These are phyloP conservation scores for Panaeolus cyanescens DNA, from an alignment of 768 basidiomycete species.

Conservation along the genomic window DNA sequence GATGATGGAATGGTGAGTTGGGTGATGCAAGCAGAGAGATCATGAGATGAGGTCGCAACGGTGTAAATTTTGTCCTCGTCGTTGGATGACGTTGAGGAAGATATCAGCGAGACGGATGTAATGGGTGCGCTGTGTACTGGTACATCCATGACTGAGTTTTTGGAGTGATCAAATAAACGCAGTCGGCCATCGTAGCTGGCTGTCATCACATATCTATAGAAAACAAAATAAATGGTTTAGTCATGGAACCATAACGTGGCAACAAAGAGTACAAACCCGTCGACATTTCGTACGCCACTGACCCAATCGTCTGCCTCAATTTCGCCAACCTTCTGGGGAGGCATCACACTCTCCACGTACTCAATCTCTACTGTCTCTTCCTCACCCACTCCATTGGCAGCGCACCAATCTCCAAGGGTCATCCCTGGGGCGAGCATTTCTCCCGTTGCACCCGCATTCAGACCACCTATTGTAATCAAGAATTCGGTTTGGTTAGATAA, in stretches of 20 bases:
- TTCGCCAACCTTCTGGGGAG: conserved; percentile 78
- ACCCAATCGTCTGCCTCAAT: conserved; percentile 95
- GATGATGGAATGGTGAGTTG: conserved; percentile 32
- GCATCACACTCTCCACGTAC: conserved; percentile 87
- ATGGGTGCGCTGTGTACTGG: conserved; percentile 65
- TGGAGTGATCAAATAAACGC: conserved; percentile 73
- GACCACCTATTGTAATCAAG: neutral
- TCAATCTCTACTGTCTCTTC: conserved; percentile 93
- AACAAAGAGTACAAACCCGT: neutral
- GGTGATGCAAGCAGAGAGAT: conserved; percentile 68
- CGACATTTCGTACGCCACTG: conserved; percentile 23
- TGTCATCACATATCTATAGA: conserved; percentile 65
- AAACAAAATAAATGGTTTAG: neutral
- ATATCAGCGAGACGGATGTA: conserved; percentile 62
- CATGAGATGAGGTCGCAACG: conserved; percentile 76
- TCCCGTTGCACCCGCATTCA: neutral
- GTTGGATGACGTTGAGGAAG: conserved; percentile 22
- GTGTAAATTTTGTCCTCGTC: conserved; percentile 33
- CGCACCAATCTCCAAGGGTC: conserved; percentile 74
- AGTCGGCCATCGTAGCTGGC: conserved; percentile 81
- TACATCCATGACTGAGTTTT: conserved; percentile 52
- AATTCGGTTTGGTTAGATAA: neutral
- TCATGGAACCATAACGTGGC: neutral
- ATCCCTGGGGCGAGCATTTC: conserved; percentile 33
- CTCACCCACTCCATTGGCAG: conserved; percentile 71